Evolutionary conservation across 495 filamentous ascomycete species (phyloP), one percentile per base, ranked within the genome.

Genomic region (Lophiotrema nucula): DNA sequence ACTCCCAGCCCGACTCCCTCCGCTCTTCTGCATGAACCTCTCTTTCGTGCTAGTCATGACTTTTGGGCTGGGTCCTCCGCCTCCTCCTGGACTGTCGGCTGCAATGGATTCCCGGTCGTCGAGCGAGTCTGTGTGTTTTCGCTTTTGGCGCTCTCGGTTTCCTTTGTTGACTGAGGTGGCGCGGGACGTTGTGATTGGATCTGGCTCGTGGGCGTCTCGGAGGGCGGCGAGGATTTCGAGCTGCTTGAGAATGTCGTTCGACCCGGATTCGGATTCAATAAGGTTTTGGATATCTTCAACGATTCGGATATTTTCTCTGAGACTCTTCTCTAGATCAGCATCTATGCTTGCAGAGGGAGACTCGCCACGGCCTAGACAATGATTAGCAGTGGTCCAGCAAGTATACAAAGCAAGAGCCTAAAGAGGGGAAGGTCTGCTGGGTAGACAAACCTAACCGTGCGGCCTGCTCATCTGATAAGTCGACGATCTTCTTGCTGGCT

Each of bases 221-320:
- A 89, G 75, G 16, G 81, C 86, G 24, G 76, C 77, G 19, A 89
- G 77, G 57, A 88, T 74, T 23, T 77, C 75, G 39, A 88, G 61
- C 51, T 81, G 81, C 47, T 81, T 79, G 62, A 83, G 78, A 39
- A 88, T 74, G 61, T 81, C 78, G 62, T 80, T 80, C 15, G 6
- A 18, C 8, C 60, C 62, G 22, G 39, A 56, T 31, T 73, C 66
- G 42, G 77, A 76, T 58, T 83, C 78, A 31, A 84, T 73, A 41
- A 84, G 80, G 4, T 77, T 74, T 55, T 79, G 74, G 54, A 84
- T 79, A 39, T 87, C 81, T 56, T 88, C 84, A 39, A 77, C 79
- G 21, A 86, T 75, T 52, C 80, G 81, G 64, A 85, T 72, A 53
- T 83, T 81, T 59, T 86, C 83, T 25, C 86, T 79, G 63, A 84